Evolutionary conservation across 2,329 filamentous ascomycete genomes (phyloP).

Genomic region (Fusarium secorum): DNA sequence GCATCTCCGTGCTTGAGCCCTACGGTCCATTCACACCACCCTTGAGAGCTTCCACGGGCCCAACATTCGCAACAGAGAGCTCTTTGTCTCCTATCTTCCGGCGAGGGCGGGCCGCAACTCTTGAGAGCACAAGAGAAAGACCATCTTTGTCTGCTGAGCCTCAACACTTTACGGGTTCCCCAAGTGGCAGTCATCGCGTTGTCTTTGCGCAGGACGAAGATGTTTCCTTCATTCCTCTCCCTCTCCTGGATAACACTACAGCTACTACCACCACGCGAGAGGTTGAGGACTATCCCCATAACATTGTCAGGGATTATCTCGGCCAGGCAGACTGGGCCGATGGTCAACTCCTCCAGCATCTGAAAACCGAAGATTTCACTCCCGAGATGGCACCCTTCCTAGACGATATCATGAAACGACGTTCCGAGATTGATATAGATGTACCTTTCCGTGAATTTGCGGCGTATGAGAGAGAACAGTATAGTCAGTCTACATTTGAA

Average conservation of each 20-base stretch:
- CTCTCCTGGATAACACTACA: conserved; percentile 37
- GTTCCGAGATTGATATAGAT: conserved; percentile 45
- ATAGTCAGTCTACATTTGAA: conserved; percentile 62
- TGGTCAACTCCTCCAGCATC: conserved; percentile 52
- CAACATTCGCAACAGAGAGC: conserved; percentile 34
- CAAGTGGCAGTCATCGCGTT: conserved; percentile 24
- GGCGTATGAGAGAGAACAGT: conserved; percentile 48
- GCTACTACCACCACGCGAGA: neutral
- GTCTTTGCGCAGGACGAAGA: conserved; percentile 44
- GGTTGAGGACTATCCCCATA: conserved; percentile 27
- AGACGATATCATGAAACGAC: conserved; percentile 47
- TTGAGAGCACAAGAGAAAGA: conserved; percentile 41
- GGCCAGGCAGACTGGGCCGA: conserved; percentile 49
- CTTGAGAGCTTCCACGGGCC: conserved; percentile 35
- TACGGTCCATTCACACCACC: conserved; percentile 40
- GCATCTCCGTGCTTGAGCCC: neutral
- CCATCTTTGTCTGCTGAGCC: conserved; percentile 38
- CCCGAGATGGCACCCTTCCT: conserved; percentile 50
- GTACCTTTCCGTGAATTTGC: conserved; percentile 47
- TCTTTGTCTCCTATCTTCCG: conserved; percentile 17
- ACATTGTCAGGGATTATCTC: conserved; percentile 29
- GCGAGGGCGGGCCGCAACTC: conserved; percentile 42
- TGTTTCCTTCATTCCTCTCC: conserved; percentile 45
- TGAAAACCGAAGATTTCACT: conserved; percentile 53
- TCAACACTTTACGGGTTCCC: conserved; percentile 35